These are phyloP conservation scores for Pilatotrama ljubarskyi DNA, from an alignment of 768 basidiomycete genomes.

Conservation along the genomic window DNA sequence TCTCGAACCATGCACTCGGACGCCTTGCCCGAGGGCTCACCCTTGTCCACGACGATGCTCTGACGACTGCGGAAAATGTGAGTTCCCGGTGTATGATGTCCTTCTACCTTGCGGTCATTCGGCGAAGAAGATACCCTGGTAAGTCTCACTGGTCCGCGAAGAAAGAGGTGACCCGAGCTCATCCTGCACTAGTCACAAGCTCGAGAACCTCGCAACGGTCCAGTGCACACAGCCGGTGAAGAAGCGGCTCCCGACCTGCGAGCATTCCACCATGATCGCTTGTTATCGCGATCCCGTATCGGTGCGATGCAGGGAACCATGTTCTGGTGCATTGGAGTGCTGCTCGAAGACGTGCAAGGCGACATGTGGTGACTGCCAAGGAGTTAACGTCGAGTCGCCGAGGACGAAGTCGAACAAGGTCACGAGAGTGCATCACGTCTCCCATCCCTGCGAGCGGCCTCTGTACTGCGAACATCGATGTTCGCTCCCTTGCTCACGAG, in stretches of 20 bases:
- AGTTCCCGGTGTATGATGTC: slow-evolving; percentile 47
- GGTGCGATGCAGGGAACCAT: slow-evolving; percentile 27
- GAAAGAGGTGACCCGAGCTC: not conserved
- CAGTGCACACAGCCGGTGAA: slow-evolving; percentile 27
- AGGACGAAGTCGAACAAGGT: not conserved
- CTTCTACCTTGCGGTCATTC: slow-evolving; percentile 60
- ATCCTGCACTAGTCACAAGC: slow-evolving; percentile 24
- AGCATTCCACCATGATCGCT: slow-evolving; percentile 27
- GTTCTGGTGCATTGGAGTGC: slow-evolving; percentile 28
- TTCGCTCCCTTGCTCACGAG: slow-evolving; percentile 28
- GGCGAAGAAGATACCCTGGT: slow-evolving; percentile 34
- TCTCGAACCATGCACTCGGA: slow-evolving; percentile 44
- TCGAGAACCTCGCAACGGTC: slow-evolving; percentile 26
- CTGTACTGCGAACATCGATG: slow-evolving; percentile 38
- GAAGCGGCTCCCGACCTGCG: slow-evolving; percentile 33
- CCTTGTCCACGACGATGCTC: slow-evolving; percentile 58
- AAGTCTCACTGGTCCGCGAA: not conserved
- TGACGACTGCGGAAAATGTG: slow-evolving; percentile 53
- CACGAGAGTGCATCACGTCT: slow-evolving; percentile 25
- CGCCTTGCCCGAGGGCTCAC: slow-evolving; percentile 55
- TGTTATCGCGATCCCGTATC: slow-evolving; percentile 22
- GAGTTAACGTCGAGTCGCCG: slow-evolving; percentile 2
- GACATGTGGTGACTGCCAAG: slow-evolving; percentile 33
- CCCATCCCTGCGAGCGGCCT: slow-evolving; percentile 33
- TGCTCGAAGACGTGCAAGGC: slow-evolving; percentile 33